phyloP scores from a whole-genome alignment of 352 stramenopile species.

The Globisporangium echinulatum region DNA sequence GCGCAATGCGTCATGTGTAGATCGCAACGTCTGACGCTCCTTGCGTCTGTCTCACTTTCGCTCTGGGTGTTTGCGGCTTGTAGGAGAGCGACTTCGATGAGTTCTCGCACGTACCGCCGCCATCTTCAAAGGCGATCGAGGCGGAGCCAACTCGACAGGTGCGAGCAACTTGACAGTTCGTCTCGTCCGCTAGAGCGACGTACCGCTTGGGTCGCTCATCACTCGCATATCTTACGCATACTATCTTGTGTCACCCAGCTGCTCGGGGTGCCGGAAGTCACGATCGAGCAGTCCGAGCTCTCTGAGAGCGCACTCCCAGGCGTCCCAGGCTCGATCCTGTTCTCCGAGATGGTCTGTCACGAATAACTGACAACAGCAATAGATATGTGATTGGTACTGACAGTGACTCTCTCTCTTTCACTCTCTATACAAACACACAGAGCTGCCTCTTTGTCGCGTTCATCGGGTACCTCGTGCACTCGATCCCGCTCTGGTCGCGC shows the following conservation, averaged over 20 bases:
- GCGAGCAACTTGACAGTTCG: neutral
- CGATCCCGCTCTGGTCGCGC: conserved; percentile 43
- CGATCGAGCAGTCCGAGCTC: conserved; percentile 4
- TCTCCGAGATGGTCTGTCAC: conserved; percentile 29
- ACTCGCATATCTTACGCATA: neutral
- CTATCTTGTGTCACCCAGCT: neutral
- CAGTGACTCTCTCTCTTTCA: too few relatives aligned
- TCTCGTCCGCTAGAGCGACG: neutral
- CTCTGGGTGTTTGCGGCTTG: neutral
- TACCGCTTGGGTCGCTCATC: too few relatives aligned
- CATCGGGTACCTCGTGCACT: conserved; percentile 46
- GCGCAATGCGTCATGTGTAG: neutral
- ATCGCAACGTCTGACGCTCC: too few relatives aligned
- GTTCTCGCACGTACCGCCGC: conserved; percentile 11
- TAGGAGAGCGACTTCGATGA: conserved; percentile 22
- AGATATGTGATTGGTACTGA: too few relatives aligned
- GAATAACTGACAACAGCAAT: too few relatives aligned
- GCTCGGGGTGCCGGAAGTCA: conserved; percentile 2
- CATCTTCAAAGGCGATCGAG: neutral
- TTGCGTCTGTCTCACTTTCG: neutral
- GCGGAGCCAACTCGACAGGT: neutral
- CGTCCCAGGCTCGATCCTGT: conserved; percentile 34
- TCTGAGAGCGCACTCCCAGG: conserved; percentile 19
- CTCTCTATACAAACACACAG: conserved; percentile 7
- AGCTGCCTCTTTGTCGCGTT: conserved; percentile 63